Evolutionary conservation across 2,329 filamentous ascomycete genomes (phyloP).

Genomic region (Diaporthe ampelina): DNA sequence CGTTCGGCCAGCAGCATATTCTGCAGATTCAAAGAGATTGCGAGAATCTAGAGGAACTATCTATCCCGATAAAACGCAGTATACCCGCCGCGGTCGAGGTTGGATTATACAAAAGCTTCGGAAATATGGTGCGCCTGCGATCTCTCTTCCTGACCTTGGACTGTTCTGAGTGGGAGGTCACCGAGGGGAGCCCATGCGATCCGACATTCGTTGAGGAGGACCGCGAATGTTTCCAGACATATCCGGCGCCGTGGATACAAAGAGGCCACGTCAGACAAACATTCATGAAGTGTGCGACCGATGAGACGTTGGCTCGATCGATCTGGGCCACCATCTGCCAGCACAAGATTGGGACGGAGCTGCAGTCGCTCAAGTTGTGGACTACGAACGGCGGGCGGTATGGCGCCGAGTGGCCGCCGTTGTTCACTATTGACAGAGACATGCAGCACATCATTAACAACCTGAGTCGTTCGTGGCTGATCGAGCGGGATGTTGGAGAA

Average conservation of each 20-base stretch:
- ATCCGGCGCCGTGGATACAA: background rate
- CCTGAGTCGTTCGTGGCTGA: constrained; percentile 35
- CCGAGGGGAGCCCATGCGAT: background rate
- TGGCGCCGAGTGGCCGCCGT: background rate
- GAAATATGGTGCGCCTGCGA: constrained; percentile 15
- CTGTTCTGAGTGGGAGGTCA: constrained; percentile 23
- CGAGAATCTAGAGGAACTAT: background rate
- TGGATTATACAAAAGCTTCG: constrained; percentile 7
- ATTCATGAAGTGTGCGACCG: constrained; percentile 28
- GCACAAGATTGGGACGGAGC: background rate
- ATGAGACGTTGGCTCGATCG: constrained; percentile 31
- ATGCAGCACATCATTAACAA: background rate
- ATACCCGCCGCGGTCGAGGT: constrained; percentile 12
- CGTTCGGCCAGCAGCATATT: constrained; percentile 16
- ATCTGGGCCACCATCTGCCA: constrained; percentile 26
- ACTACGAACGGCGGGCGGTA: constrained; percentile 13
- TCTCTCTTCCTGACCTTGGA: constrained; percentile 29
- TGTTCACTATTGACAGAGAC: background rate
- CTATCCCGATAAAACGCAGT: constrained; percentile 12
- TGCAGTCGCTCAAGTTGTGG: constrained; percentile 30
- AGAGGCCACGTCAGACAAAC: constrained; percentile 13
- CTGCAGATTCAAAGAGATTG: constrained; percentile 8
- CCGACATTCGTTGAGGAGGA: constrained; percentile 12
- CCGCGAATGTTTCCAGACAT: background rate
- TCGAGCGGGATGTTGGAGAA: constrained; percentile 13